These are phyloP conservation scores for Rosa chinensis DNA, from an alignment of 306 rosid species.

Conservation along the genomic window DNA sequence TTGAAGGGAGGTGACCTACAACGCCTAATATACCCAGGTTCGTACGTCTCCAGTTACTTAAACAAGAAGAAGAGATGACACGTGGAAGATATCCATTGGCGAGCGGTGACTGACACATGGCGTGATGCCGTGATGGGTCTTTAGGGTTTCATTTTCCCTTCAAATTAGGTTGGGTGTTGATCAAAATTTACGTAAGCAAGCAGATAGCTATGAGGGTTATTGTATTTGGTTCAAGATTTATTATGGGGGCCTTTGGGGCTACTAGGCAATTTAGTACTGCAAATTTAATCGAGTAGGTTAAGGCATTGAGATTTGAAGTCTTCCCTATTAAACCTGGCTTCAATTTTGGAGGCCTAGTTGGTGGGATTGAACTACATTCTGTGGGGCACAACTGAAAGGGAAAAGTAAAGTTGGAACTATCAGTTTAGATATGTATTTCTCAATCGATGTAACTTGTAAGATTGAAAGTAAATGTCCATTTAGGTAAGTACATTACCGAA, in stretches of 20 bases:
- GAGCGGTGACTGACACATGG: slow-evolving; percentile 42
- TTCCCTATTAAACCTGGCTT: background rate
- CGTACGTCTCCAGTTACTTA: slow-evolving; percentile 22
- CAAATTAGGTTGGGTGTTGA: slow-evolving; percentile 75
- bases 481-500: too few relatives aligned
- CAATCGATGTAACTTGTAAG: too few relatives aligned
- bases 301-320: background rate
- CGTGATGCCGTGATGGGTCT: slow-evolving; percentile 30
- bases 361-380: background rate
- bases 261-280: background rate
- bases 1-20: slow-evolving; percentile 76
- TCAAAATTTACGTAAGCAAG: slow-evolving; percentile 38
- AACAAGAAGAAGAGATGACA: slow-evolving; percentile 5
- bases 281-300: slow-evolving; percentile 3
- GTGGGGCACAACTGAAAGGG: background rate
- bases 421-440: too few relatives aligned
- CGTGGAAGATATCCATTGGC: slow-evolving; percentile 22
- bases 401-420: background rate
- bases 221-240: background rate
- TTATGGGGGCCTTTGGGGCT: background rate
- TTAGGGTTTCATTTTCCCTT: background rate
- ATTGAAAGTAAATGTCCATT: too few relatives aligned
- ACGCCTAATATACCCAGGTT: slow-evolving; percentile 49
- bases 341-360: background rate
- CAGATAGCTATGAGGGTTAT: background rate